Conservation (phyloP, 345 rosid genomes). For the Passiflora organensis region DNA sequence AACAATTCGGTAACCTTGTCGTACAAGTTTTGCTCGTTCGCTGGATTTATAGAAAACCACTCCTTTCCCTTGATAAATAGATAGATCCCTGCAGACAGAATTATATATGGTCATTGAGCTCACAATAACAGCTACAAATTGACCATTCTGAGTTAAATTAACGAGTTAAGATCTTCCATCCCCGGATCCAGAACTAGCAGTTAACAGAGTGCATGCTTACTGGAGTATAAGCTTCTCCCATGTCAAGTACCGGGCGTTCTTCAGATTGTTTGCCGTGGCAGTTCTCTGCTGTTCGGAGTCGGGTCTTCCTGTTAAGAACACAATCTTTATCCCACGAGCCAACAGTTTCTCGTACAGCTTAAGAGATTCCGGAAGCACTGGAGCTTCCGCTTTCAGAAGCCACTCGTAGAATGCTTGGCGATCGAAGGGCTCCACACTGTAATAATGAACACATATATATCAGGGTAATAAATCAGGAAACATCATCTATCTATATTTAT, state of each 20-base stretch:
- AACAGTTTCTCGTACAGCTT: constrained; percentile 26
- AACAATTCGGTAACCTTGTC: constrained; percentile 33
- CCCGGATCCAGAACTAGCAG: too few species aligned
- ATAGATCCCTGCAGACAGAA: constrained; percentile 8
- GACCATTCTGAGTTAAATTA: too few species aligned
- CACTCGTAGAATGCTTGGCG: constrained; percentile 19
- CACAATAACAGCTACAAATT: too few species aligned
- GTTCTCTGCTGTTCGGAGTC: constrained; percentile 20
- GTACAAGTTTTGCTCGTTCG: constrained; percentile 24
- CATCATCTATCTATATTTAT: too few species aligned
- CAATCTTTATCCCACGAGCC: constrained; percentile 29
- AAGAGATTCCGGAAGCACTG: constrained; percentile 32
- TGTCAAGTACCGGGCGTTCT: constrained; percentile 27
- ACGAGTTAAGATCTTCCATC: too few species aligned
- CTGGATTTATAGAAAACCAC: constrained; percentile 31
- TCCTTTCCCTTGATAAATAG: constrained; percentile 18
- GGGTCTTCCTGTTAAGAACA: constrained; percentile 39
- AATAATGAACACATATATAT: neutral
- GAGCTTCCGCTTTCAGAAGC: constrained; percentile 25
- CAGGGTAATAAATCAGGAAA: too few species aligned
- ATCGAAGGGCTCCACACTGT: constrained; percentile 29
- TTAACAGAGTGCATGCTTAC: too few species aligned
- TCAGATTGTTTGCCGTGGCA: constrained; percentile 26
- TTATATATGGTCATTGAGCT: too few species aligned
- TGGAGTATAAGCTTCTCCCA: constrained; percentile 40